Percentiles rank a stretch among this genome's conserved stretches.
phyloP scores from a whole-genome alignment of 2,329 filamentous ascomycete genomes.

The Graphiopsis chlorocephala region DNA sequence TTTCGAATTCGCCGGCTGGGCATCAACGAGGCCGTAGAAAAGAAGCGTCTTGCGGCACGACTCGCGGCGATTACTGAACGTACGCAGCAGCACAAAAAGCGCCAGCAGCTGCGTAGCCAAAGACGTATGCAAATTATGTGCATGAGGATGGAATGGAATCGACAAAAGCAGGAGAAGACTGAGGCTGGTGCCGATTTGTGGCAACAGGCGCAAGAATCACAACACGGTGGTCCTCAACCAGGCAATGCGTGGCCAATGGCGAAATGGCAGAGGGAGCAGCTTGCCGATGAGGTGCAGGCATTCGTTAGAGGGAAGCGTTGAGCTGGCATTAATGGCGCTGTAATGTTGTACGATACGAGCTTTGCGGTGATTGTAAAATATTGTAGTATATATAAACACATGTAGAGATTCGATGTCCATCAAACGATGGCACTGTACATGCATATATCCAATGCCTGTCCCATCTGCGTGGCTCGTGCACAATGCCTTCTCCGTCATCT shows the following conservation, averaged over 20 bases:
- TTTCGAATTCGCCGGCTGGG: neutral
- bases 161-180: neutral
- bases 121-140: neutral
- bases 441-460: neutral
- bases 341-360: neutral
- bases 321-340: too few species aligned
- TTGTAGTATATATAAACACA: neutral
- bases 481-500: neutral
- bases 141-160: neutral
- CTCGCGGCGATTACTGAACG: neutral
- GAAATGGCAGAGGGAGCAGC: neutral
- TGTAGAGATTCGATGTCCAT: neutral
- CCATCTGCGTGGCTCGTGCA: neutral
- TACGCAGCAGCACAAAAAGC: neutral
- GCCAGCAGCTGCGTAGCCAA: neutral
- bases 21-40: neutral
- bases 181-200: neutral
- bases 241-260: conserved; percentile 6
- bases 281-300: conserved; percentile 14
- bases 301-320: neutral
- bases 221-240: neutral
- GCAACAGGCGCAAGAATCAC: neutral
- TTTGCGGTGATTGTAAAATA: neutral
- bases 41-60: neutral
- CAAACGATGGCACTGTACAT: neutral